These are phyloP conservation scores for Trichoderma sp. DNA, from an alignment of 2,329 filamentous ascomycete genomes.

Conservation along the genomic window DNA sequence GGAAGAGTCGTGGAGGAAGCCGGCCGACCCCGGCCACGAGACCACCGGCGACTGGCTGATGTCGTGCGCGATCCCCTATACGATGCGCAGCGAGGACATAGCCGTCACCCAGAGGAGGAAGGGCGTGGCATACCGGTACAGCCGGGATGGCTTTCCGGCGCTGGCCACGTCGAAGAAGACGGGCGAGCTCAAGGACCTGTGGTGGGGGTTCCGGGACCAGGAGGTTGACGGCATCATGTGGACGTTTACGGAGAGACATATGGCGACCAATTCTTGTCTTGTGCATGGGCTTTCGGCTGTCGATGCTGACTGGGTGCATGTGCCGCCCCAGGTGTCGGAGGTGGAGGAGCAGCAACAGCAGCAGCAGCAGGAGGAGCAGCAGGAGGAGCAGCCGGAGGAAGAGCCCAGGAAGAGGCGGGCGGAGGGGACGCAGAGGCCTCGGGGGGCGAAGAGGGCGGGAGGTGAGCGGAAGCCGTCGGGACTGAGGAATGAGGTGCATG, in stretches of 20 bases:
- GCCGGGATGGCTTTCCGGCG: conserved; percentile 17
- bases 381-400: background rate
- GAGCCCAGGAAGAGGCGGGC: background rate
- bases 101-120: background rate
- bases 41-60: background rate
- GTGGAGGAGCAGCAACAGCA: background rate
- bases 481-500: background rate
- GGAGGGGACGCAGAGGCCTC: background rate
- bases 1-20: conserved; percentile 32
- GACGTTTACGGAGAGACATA: background rate
- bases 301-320: background rate
- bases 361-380: background rate
- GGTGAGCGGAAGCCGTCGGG: background rate
- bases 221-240: background rate
- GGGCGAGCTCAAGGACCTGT: background rate
- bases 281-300: conserved; percentile 3
- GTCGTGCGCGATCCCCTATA: background rate
- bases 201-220: background rate
- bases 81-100: background rate
- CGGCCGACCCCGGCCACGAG: background rate
- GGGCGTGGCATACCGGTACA: conserved; percentile 12
- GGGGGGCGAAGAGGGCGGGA: background rate
- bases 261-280: conserved; percentile 17
- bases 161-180: conserved; percentile 6
- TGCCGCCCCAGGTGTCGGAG: background rate